Evolutionary conservation across 495 filamentous ascomycete genomes (phyloP), one percentile per base, ranked within the genome.

Genomic region (Xylaria sp.): DNA sequence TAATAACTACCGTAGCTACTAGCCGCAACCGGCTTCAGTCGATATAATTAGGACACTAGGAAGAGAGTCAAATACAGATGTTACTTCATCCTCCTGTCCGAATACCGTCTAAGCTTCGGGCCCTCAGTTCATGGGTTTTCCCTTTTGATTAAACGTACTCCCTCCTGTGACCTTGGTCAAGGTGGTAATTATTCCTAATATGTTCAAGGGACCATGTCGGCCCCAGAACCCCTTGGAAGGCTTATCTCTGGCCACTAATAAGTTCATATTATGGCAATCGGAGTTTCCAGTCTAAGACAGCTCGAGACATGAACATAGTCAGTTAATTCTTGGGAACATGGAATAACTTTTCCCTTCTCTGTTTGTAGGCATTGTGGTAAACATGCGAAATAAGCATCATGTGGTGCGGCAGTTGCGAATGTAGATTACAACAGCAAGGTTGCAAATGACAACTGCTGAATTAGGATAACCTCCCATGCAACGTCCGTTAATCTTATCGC

Each of bases 391-490:
- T 0, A 12, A 7, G 52, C 5, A 55, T 67, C 63, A 53, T 72
- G 75, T 52, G 77, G 82, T 53, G 76, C 79, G 69, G 61, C 15
- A 46, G 8, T 43, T 31, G 52, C 52, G 14, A 17, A 43, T 15
- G 11, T 6, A 44, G 37, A 69, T 67, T 53, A 31, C 46, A 67
- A 67, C 44, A 52, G n/a, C 61, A 48, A 33, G 61, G 61, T 64
- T 64, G 26, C 26, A 64, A 33, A 64, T 64, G 62, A 8, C 15
- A 66, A 33, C 44, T 50, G 44, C 62, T 50, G 17, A 31, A 66
- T 35, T 35, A 37, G 62, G 62, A 37, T 12, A 50, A 33, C 3
- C 50, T 53, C 26, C 50, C n/a, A 53, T 53, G 50, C 50, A 53
- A 24, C 21, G 9, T 26, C 21, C 50, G 21, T 52, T 52, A 52